Base-by-base conservation (phyloP, 2,329 filamentous ascomycete species). In the Epichloe sibirici region DNA sequence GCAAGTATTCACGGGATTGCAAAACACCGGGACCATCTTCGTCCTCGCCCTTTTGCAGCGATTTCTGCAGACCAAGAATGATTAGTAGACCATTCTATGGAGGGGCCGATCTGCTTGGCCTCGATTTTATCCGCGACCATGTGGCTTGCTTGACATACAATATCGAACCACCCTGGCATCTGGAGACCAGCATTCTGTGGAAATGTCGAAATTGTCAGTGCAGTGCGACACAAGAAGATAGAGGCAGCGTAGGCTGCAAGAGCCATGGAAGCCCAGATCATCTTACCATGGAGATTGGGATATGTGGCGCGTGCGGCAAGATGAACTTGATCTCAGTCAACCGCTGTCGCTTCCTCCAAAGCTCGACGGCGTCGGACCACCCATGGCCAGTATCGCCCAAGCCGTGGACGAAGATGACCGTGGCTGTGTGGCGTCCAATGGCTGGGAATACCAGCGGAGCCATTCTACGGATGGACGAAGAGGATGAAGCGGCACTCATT, bases 301-400 rank as follows among this genome's bases (percentile, higher is more conserved):
- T 93, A 39, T 70, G 71, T 5, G 91, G 90, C 31, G 93, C 93
- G 71, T 95, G 88, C 15, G 93, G 93, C 68, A 98, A 85, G 64
- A 98, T 81, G 69, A 97, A 97, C 65, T 91, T 86, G 66, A 95
- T 88, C 70, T 96, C 86, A 53, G 90, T 81, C 57, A 97, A 88
- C 63, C 85, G 84, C 67, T 82, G 79, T 49, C 87, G 79, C 37
- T 84, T 78, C 52, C 89, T 83, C 85, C 86, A 96, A 69, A 91
- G 89, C 73, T 95, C 85, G 35, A 93, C 89, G 21, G 93, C 79
- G 53, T 81, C 82, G 45, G 86, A 78, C 90, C 88, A 91, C 59
- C 87, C 87, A 59, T 80, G 74, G 44, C 86, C 87, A 34, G 77
- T 85, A 66, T 97, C 93, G 57, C 93, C 93, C 40, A 98, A 75